phyloP scores from a whole-genome alignment of 2,329 filamentous ascomycete genomes.

The Fusarium sp. region DNA sequence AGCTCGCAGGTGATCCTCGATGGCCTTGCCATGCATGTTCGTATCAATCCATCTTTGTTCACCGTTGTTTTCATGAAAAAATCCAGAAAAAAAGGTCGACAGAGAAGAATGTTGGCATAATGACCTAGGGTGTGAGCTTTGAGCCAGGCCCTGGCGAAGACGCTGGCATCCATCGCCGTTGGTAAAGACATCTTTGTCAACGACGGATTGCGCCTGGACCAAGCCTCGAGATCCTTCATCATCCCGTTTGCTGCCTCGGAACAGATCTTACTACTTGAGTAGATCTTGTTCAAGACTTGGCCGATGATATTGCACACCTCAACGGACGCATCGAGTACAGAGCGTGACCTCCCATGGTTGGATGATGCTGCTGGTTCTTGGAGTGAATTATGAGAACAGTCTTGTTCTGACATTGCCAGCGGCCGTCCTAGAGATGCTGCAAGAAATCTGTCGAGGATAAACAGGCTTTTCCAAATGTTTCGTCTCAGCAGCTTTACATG shows the following conservation, averaged over 20 bases:
- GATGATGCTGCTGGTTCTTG: background rate
- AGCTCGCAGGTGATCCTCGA: constrained; percentile 50
- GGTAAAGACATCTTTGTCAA: constrained; percentile 57
- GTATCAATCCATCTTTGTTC: background rate
- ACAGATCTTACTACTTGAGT: constrained; percentile 70
- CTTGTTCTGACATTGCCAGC: constrained; percentile 70
- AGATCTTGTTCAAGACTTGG: constrained; percentile 68
- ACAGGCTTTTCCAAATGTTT: constrained; percentile 74
- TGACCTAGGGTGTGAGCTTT: constrained; percentile 72
- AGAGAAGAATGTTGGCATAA: constrained; percentile 72
- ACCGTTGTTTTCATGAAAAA: constrained; percentile 59
- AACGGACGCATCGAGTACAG: constrained; percentile 64
- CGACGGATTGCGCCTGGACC: constrained; percentile 54
- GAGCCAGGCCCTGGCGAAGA: constrained; percentile 68
- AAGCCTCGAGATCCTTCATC: constrained; percentile 48
- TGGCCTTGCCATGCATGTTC: background rate
- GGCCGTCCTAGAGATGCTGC: constrained; percentile 73
- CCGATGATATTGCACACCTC: constrained; percentile 70
- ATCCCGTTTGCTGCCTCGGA: constrained; percentile 69
- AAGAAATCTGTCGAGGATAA: constrained; percentile 73
- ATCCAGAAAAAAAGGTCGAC: constrained; percentile 73
- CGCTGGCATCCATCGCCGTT: constrained; percentile 22
- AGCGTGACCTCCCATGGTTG: background rate
- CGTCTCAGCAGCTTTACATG: constrained; percentile 61
- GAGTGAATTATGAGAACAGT: constrained; percentile 67